Base-by-base conservation (phyloP, 176 grass and related monocot species). In the Neostapfia colusana region DNA sequence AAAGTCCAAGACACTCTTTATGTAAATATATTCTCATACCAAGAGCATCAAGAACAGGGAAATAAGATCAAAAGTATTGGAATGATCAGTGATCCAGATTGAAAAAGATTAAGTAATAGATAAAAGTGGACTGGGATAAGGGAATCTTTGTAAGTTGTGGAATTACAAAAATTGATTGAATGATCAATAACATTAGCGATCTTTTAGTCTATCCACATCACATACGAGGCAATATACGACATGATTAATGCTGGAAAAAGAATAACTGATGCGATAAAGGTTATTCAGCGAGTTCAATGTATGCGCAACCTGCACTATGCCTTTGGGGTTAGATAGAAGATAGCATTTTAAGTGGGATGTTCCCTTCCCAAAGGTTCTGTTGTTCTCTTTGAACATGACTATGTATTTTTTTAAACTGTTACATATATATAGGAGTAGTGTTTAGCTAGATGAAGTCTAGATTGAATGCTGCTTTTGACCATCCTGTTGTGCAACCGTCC, bases 111-210 rank as follows among this genome's bases (percentile, higher is more conserved):
- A 61, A 88, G 11, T 53, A 79, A 56, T 72, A 6, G 31, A 84
- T 63, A 85, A 75, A 87, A 87, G 81, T 78, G 53, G 64, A 61
- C 34, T 51, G 77, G 71, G 60, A 83, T 90, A 90, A 85, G 74
- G 71, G 85, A 93, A 85, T 88, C 85, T 86, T 78, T 80, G 64
- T 84, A 88, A 90, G 64, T 90, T 88, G 65, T 77, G 71, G 69
- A 73, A 80, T 72, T 83, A 85, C 51, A 82, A 75, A 82, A 75
- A 78, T 25, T 23, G 39, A 86, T 65, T 49, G 23, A 80, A 81
- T 70, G 15, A n/a, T 83, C 60, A 66, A 76, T 56, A 38, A 78
- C 28, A 42, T 83, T 66, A 49, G 54, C 54, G 7, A 37, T 48
- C 82, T 69, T 61, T 74, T 80, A 86, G 73, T 41, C 62, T 68